These are phyloP conservation scores for Suhomyces chickasaworum DNA, from an alignment of 1,139 yeast genomes.

Conservation along the genomic window DNA sequence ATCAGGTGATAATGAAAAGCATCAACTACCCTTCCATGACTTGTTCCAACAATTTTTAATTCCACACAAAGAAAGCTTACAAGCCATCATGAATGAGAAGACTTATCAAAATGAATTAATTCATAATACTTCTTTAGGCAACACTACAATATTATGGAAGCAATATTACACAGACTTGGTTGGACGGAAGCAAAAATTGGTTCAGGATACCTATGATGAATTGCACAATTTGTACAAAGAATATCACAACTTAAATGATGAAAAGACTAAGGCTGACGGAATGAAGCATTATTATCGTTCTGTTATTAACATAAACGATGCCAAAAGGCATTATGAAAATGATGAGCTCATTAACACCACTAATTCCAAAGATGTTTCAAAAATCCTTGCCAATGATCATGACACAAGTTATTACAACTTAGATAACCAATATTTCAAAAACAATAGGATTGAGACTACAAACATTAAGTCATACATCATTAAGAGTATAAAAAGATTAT, in stretches of 20 bases:
- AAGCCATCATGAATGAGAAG: slow-evolving; percentile 32
- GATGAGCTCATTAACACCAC: slow-evolving; percentile 12
- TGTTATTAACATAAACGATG: slow-evolving; percentile 24
- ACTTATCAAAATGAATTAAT: slow-evolving; percentile 33
- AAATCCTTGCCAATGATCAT: slow-evolving; percentile 20
- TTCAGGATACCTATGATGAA: slow-evolving; percentile 28
- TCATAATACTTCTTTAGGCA: slow-evolving; percentile 25
- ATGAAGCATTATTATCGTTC: slow-evolving; percentile 37
- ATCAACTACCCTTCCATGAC: slow-evolving; percentile 32
- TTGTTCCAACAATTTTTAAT: slow-evolving; percentile 31
- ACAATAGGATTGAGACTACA: slow-evolving; percentile 39
- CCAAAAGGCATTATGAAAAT: slow-evolving; percentile 16
- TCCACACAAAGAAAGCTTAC: slow-evolving; percentile 29
- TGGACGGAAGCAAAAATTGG: slow-evolving; percentile 27
- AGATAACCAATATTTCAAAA: slow-evolving; percentile 28
- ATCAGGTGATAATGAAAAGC: slow-evolving; percentile 9
- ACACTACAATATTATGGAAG: slow-evolving; percentile 38
- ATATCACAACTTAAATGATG: slow-evolving; percentile 24
- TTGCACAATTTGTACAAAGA: slow-evolving; percentile 31
- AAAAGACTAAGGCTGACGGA: slow-evolving; percentile 15
- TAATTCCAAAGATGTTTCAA: slow-evolving; percentile 9
- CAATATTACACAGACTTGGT: slow-evolving; percentile 31
- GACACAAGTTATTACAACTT: slow-evolving; percentile 31
- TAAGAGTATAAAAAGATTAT: slow-evolving; percentile 13
- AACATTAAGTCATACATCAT: slow-evolving; percentile 24